Base-by-base conservation (phyloP, 768 basidiomycete genomes). In the Russula emetica region DNA sequence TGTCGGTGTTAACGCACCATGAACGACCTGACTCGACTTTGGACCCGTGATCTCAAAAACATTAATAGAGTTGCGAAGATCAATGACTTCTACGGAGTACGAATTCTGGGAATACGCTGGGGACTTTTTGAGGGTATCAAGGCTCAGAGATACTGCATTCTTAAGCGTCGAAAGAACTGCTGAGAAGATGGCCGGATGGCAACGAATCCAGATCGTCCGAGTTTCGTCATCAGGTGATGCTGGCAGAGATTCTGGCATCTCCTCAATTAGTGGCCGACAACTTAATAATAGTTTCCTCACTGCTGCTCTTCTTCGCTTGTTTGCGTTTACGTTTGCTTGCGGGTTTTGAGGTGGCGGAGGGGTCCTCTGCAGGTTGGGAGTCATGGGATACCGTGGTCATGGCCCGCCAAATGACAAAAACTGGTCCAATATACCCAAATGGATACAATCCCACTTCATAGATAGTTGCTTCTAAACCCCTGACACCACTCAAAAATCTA, bases 31-130 rank as follows among this genome's bases (percentile, higher is more conserved):
- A 59, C 81, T 90, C 0, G 90, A 80, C 71, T 85, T 89, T 3
- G 92, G 92, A 3, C 96, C 96, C 79, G 90, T 88, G 38, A 98
- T 83, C 72, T 98, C 95, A 69, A 96, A 96, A 6, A 85, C 79
- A 65, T 90, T 90, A 49, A 93, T 69, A 55, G 85, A 82, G 2
- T 83, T 84, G 60, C 87, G 77, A 54, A 94, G 73, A 71, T 95
- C 90, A 8, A 80, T 78, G 18, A 95, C 78, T 67, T 91, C 85
- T 11, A 94, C 74, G 24, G 79, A 77, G 26, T 76, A 72, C 5
- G 66, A 55, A 26, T 66, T 62, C 2, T 68, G 66, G 13, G 69
- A 66, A 28, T 72, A 66, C 59, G 70, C 75, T 28, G 72, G 24
- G 1, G 59, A 58, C 50, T 66, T 67, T 63, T 70, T 74, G 28